These are phyloP conservation scores for Bipolaris sorokiniana DNA, from an alignment of 2,329 filamentous ascomycete genomes.

Conservation along the genomic window DNA sequence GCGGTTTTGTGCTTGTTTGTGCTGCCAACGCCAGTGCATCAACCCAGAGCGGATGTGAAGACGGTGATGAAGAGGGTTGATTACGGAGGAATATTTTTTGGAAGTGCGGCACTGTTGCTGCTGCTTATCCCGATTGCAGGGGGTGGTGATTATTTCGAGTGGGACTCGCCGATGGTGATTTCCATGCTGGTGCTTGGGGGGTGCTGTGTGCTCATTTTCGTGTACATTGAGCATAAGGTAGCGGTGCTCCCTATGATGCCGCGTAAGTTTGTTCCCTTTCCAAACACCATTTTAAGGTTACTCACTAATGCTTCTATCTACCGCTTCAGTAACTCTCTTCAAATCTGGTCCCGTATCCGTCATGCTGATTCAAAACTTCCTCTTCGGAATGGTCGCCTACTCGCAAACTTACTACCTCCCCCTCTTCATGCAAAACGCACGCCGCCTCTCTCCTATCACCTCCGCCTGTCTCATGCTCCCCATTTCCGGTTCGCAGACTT, in stretches of 20 bases:
- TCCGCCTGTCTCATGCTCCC: slow-evolving; percentile 61
- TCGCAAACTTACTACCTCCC: slow-evolving; percentile 66
- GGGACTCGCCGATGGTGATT: slow-evolving; percentile 64
- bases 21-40: slow-evolving; percentile 53
- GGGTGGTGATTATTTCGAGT: slow-evolving; percentile 63
- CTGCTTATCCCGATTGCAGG: slow-evolving; percentile 69
- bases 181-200: slow-evolving; percentile 62
- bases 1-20: slow-evolving; percentile 21
- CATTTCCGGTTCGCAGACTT: slow-evolving; percentile 31
- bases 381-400: slow-evolving; percentile 67
- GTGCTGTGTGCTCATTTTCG: slow-evolving; percentile 56
- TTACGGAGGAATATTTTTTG: slow-evolving; percentile 62
- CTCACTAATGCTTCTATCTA: neutral
- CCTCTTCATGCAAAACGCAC: slow-evolving; percentile 66
- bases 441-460: slow-evolving; percentile 52
- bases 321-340: slow-evolving; percentile 58
- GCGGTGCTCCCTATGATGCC: slow-evolving; percentile 66
- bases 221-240: slow-evolving; percentile 63
- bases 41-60: slow-evolving; percentile 53
- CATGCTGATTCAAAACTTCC: slow-evolving; percentile 64
- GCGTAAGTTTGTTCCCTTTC: slow-evolving; percentile 33
- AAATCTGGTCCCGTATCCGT: slow-evolving; percentile 59
- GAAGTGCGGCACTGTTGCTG: slow-evolving; percentile 63
- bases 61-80: slow-evolving; percentile 62
- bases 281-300: neutral